phyloP scores from a whole-genome alignment of 352 stramenopile genomes.

The Globisporangium megalacanthum region DNA sequence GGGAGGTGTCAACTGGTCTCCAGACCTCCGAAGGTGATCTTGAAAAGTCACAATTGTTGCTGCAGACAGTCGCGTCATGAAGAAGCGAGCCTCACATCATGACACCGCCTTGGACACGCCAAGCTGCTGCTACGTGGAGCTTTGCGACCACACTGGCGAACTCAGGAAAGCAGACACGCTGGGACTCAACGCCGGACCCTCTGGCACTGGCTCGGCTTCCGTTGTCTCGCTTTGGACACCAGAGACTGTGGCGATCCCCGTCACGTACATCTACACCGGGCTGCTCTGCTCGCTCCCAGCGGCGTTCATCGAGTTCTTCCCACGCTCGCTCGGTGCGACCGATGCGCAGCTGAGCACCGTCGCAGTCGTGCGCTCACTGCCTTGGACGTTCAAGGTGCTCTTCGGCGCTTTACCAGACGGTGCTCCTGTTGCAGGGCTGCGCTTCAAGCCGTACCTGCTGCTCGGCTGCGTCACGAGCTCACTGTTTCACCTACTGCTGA shows the following conservation, averaged over 20 bases:
- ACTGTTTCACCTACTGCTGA: slow-evolving; percentile 49
- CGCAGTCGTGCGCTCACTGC: slow-evolving; percentile 53
- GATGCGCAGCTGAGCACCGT: slow-evolving; percentile 75
- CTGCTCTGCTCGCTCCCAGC: slow-evolving; percentile 61
- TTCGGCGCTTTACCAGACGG: slow-evolving; percentile 68
- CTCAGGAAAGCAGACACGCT: not conserved
- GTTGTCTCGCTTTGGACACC: slow-evolving; percentile 41
- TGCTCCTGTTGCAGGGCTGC: slow-evolving; percentile 42
- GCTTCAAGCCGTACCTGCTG: slow-evolving; percentile 78
- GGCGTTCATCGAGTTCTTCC: slow-evolving; percentile 76
- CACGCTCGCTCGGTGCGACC: slow-evolving; percentile 43
- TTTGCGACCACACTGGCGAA: not conserved
- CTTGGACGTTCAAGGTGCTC: slow-evolving; percentile 77
- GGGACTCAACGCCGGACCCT: not conserved
- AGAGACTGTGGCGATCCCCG: slow-evolving; percentile 54
- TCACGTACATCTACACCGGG: slow-evolving; percentile 77
- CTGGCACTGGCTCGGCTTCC: not conserved
- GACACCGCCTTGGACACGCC: not conserved
- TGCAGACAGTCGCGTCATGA: not conserved
- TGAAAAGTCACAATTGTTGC: slow-evolving; percentile 1
- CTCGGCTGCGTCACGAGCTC: slow-evolving; percentile 54
- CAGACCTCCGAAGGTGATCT: not conserved
- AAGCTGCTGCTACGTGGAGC: slow-evolving; percentile 13
- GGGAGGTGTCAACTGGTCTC: no score
- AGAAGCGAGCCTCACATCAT: not conserved